A percentile compares a stretch with the other conserved stretches of the same genome.
These are phyloP conservation scores for Grigorovia humatica DNA, from an alignment of 805 yeast species.

Conservation along the genomic window DNA sequence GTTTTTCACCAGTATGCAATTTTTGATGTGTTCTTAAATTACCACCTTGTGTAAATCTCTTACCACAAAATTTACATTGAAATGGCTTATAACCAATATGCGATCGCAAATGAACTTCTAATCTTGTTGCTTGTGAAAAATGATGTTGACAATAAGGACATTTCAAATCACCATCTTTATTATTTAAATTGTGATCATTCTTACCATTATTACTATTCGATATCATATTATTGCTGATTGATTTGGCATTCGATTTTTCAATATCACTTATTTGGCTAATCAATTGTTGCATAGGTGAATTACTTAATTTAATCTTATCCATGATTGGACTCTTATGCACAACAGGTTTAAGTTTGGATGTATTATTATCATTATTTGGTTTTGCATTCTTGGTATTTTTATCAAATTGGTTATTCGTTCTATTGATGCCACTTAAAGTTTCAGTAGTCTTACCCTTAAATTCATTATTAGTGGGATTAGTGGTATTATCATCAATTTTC, in stretches of 20 bases:
- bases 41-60: conserved; percentile 83
- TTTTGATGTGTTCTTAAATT: conserved; percentile 77
- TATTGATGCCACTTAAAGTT: background rate
- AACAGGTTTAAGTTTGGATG: conserved; percentile 62
- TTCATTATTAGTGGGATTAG: background rate
- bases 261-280: conserved; percentile 68
- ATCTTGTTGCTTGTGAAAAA: conserved; percentile 83
- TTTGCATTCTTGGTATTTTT: background rate
- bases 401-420: background rate
- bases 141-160: conserved; percentile 70
- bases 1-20: conserved; percentile 87
- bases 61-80: conserved; percentile 67
- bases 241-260: conserved; percentile 48
- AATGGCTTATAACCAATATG: conserved; percentile 84
- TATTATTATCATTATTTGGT: conserved; percentile 21
- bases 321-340: conserved; percentile 54
- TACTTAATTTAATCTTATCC: conserved; percentile 54
- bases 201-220: conserved; percentile 13
- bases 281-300: conserved; percentile 42
- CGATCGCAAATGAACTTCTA: conserved; percentile 80
- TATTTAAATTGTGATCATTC: conserved; percentile 33
- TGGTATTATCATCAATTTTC: background rate
- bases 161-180: conserved; percentile 44
- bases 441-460: background rate
- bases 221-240: conserved; percentile 8